Evolutionary conservation across 1,284 basidiomycete genomes (phyloP), one percentile per base, ranked within the genome.

Genomic region (Tilletiopsis washingtonensis): DNA sequence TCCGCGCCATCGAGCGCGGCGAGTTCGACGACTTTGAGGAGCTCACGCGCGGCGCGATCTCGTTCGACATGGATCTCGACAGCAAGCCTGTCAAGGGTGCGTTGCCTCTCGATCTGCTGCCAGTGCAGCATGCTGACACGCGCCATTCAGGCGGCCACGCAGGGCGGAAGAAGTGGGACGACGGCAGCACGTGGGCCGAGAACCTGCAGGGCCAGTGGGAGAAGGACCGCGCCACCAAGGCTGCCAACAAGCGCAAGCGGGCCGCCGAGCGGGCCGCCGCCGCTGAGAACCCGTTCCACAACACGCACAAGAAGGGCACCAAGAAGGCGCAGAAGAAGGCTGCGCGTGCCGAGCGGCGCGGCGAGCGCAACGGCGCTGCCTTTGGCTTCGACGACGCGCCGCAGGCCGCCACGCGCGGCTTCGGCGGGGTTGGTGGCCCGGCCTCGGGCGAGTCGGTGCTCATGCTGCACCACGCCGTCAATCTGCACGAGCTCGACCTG

Each of bases 221-320:
- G 53, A 80, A 80, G 45, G 90, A 93, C 67, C 84, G 88, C 1
- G 75, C 77, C 47, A 85, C 83, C 75, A 94, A 93, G 74, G 87
- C 87, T 0, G 82, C 82, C 52, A 76, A 78, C 69, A 91, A 88
- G 71, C 78, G 77, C 3, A 77, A 80, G 34, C 82, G 88, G 3
- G 80, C 78, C 1, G 64, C 75, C 14, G 75, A 76, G 53, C 75
- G 80, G 6, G 65, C 76, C 21, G 72, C 74, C 3, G 81, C 79
- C 2, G 79, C 79, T 23, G 75, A 83, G 14, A 77, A 80, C 43
- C 75, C 73, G 1, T 69, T 62, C 62, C 61, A 64, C 38, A 62
- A 62, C 48, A 66, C 68, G 15, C 64, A 69, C 40, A 56, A 55
- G 25, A 62, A 64, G 41, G 51, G 53, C n/a, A 56, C 45, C 29